Evolutionary conservation across 805 yeast species (phyloP).

Genomic region (Candida ipomoeae): DNA sequence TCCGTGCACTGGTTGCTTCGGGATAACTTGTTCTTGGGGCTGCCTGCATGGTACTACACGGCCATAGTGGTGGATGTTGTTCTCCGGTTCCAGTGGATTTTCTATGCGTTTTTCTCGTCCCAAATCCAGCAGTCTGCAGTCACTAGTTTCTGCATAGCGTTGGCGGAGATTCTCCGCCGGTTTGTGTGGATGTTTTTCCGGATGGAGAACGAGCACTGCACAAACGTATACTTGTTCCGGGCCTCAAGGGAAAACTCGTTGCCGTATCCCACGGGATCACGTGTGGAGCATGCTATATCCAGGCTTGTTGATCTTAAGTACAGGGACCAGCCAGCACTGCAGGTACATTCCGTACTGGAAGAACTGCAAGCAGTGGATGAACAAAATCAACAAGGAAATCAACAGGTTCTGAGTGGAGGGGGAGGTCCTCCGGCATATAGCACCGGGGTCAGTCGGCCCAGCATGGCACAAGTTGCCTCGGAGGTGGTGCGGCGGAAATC

Average conservation of each 20-base stretch:
- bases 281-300: slow-evolving; percentile 35
- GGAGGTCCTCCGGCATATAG: slow-evolving; percentile 3
- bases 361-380: background rate
- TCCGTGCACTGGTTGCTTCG: slow-evolving; percentile 58
- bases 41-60: slow-evolving; percentile 57
- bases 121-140: slow-evolving; percentile 85
- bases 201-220: slow-evolving; percentile 93
- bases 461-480: background rate
- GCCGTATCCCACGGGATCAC: slow-evolving; percentile 57
- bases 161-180: slow-evolving; percentile 78
- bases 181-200: slow-evolving; percentile 88
- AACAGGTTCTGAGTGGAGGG: background rate
- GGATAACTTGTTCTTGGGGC: slow-evolving; percentile 62
- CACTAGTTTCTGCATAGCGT: slow-evolving; percentile 77
- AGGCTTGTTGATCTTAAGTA: slow-evolving; percentile 34
- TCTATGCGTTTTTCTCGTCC: slow-evolving; percentile 71
- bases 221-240: slow-evolving; percentile 78
- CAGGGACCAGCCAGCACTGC: background rate
- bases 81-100: slow-evolving; percentile 87
- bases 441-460: background rate
- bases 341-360: no score
- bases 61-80: slow-evolving; percentile 73
- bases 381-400: background rate
- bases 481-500: slow-evolving; percentile 22
- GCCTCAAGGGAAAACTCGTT: slow-evolving; percentile 85